Evolutionary conservation across 164 flowering plant species (phyloP).

Genomic region (Magnolia officinalis): DNA sequence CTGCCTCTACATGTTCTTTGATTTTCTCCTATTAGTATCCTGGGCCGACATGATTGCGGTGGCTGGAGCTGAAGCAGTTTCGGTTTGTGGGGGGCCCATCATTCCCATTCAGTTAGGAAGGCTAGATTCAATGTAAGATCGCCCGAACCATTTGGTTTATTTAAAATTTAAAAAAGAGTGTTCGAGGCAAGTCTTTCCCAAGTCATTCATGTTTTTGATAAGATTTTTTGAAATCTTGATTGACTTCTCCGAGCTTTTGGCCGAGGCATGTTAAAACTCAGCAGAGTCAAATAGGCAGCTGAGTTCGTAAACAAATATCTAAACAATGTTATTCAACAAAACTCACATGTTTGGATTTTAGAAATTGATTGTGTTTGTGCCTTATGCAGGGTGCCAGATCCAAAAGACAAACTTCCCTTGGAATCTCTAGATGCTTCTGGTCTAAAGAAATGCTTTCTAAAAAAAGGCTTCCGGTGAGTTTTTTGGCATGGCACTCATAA

Average conservation of each 20-base stretch:
- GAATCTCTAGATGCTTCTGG: conserved; percentile 74
- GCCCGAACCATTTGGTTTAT: too few relatives aligned
- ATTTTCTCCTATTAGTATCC: conserved; percentile 42
- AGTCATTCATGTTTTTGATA: background rate
- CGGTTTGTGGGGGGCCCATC: conserved; percentile 78
- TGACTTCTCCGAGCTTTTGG: background rate
- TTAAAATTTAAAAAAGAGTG: too few relatives aligned
- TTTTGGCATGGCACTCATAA: background rate
- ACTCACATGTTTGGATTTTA: background rate
- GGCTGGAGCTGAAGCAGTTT: conserved; percentile 92
- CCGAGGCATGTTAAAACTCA: background rate
- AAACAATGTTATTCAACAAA: background rate
- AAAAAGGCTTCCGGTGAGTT: conserved; percentile 92
- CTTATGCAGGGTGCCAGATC: conserved; percentile 65
- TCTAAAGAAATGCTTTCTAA: conserved; percentile 65
- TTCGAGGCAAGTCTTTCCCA: background rate
- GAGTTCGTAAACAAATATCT: background rate
- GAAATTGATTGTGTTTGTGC: conserved; percentile 2
- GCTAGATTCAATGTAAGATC: conserved; percentile 62
- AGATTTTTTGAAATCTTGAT: background rate
- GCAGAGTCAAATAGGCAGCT: background rate
- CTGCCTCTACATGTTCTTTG: background rate
- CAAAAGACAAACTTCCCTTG: conserved; percentile 78
- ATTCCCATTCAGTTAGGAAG: conserved; percentile 76
- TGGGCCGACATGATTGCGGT: conserved; percentile 92